Evolutionary conservation across 805 yeast species (phyloP), one percentile per base, ranked within the genome.

Genomic region (Priceomyces melissophilus): DNA sequence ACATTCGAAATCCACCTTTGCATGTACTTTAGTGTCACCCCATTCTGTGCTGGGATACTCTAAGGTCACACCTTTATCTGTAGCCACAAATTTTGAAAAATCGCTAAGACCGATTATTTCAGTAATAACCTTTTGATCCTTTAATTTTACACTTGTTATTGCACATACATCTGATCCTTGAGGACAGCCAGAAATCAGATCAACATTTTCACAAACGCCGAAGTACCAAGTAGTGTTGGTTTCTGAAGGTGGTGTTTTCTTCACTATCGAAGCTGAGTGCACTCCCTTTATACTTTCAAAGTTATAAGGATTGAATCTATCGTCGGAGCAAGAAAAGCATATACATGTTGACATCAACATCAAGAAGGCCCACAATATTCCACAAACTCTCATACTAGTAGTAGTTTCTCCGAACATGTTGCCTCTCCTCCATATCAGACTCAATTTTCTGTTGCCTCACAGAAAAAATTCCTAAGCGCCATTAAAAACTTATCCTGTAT

Each of bases 91-190:
- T 45, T 47, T 57, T 30, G 46, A 40, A 49, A 45, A 65, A 26
- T 62, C 61, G 38, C 75, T 69, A 55, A 78, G 72, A 26, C 86
- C 79, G 38, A 86, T 75, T 12, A 86, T 71, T 58, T 85, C 84
- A 0, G 89, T 68, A 17, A 76, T 62, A 2, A 78, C 44, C 25
- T 63, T 54, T 11, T 41, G 38, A 30, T 48, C 49, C 13, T 73
- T 75, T 13, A 81, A 47, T 10, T 63, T 57, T 3, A 86, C 72
- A 9, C 67, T 53, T 16, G 84, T 81, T 12, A 84, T 54, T 2
- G 95, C 96, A 61, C 99, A 91, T 7, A 90, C 58, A 48, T 85
- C 86, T 1, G 90, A 78, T 46, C 83, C 81, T 35, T 66, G 65
- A 0, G 89, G 83, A 62, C 97, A 90, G 23, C 70, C 71, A 8